These are phyloP conservation scores for Trichothecium roseum DNA, from an alignment of 2,329 filamentous ascomycete genomes.

Conservation along the genomic window DNA sequence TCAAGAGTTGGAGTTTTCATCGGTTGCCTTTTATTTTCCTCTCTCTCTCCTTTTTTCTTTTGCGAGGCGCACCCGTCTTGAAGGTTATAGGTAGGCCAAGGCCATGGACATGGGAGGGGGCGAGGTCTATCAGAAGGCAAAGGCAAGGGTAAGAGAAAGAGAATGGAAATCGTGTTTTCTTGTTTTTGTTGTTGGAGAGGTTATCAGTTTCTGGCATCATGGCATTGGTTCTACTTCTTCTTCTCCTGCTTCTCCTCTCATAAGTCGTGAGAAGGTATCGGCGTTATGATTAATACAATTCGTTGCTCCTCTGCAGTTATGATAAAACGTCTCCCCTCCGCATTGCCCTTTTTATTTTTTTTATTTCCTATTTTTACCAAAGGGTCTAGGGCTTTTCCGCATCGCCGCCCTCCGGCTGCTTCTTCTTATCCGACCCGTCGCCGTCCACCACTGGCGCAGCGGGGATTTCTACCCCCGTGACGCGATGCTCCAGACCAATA, in stretches of 20 bases:
- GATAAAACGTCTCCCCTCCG: no score
- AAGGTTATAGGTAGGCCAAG: no score
- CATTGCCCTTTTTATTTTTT: constrained; percentile 1
- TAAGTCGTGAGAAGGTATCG: constrained; percentile 12
- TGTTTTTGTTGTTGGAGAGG: background rate
- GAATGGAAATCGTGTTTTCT: no score
- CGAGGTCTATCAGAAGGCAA: no score
- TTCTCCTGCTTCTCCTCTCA: constrained; percentile 6
- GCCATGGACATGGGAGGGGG: no score
- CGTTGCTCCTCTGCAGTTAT: no score
- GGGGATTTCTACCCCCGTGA: constrained; percentile 41
- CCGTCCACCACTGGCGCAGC: constrained; percentile 33
- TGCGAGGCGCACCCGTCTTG: no score
- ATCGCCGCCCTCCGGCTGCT: constrained; percentile 8
- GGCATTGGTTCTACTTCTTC: constrained; percentile 2
- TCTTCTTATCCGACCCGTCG: constrained; percentile 34
- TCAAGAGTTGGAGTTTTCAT: no score
- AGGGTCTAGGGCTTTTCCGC: background rate
- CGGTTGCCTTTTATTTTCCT: no score
- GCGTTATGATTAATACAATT: no score
- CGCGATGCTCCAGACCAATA: constrained; percentile 54
- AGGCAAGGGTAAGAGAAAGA: no score
- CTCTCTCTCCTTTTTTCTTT: no score
- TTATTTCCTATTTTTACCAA: constrained; percentile 2
- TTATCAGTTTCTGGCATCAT: background rate